Conservation (phyloP, 2,329 filamentous ascomycete species). For the Cytospora mali region DNA sequence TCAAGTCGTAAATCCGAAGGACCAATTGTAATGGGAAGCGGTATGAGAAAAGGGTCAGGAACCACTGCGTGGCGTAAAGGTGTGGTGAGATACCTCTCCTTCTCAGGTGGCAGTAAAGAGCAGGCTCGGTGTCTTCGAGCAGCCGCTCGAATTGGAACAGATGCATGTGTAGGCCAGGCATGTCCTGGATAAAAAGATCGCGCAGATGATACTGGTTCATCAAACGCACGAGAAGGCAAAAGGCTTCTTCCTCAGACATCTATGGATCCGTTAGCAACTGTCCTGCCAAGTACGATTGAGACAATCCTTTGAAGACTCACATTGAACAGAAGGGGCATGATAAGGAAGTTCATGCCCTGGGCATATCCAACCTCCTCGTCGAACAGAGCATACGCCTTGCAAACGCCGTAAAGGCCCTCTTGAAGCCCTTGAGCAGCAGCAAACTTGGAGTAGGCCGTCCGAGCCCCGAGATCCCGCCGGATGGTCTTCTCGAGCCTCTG, state of each 20-base stretch:
- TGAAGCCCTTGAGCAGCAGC: conserved; percentile 88
- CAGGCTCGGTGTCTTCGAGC: conserved; percentile 90
- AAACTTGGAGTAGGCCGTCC: conserved; percentile 97
- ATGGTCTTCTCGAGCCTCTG: conserved; percentile 90
- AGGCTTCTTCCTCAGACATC: conserved; percentile 98
- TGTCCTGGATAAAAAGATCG: conserved; percentile 91
- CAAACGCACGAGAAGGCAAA: conserved; percentile 85
- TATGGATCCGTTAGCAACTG: conserved; percentile 37
- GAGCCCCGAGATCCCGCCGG: conserved; percentile 83
- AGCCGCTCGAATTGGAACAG: conserved; percentile 94
- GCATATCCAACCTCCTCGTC: conserved; percentile 95
- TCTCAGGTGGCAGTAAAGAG: conserved; percentile 90
- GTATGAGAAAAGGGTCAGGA: conserved; percentile 97
- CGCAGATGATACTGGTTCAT: conserved; percentile 97
- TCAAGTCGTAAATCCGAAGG: conserved; percentile 92
- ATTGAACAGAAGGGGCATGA: conserved; percentile 95
- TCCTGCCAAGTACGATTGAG: not conserved
- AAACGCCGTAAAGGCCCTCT: conserved; percentile 91
- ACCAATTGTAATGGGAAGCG: conserved; percentile 96
- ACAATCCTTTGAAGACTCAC: conserved; percentile 49
- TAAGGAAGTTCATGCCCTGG: conserved; percentile 98
- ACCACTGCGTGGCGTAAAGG: conserved; percentile 98
- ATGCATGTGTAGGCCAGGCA: conserved; percentile 92
- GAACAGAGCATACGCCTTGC: conserved; percentile 95
- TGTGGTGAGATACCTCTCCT: conserved; percentile 86